phyloP scores from a whole-genome alignment of 163 green algal genomes.

The Scenedesmus sp. region DNA sequence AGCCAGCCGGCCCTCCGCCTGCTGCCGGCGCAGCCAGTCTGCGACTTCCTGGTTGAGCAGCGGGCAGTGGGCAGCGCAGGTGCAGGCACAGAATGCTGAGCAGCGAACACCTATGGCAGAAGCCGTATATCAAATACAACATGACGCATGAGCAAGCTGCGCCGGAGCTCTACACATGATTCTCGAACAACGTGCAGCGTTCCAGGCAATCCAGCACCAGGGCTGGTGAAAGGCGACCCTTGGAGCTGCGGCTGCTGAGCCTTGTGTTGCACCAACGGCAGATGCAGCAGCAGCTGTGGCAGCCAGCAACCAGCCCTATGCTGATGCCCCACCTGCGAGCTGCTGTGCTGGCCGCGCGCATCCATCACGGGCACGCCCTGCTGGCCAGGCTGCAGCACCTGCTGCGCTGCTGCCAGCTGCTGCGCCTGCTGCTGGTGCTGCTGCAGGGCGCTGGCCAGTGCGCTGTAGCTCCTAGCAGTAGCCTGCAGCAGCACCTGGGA shows the following conservation, averaged over 20 bases:
- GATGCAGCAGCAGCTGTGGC: not conserved
- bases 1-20: not conserved
- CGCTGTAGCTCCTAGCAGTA: not conserved
- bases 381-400: not conserved
- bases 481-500: not conserved
- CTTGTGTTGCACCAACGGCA: no score
- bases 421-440: not conserved
- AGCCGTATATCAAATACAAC: no score
- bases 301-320: not conserved
- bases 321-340: not conserved
- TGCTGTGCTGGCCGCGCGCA: not conserved
- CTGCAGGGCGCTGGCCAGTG: not conserved
- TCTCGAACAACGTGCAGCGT: no score
- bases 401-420: not conserved
- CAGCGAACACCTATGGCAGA: not conserved
- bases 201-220: no score
- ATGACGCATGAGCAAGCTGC: no score
- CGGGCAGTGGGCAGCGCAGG: no score
- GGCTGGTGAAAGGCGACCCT: no score
- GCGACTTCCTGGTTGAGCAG: not conserved
- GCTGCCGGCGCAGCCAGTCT: not conserved
- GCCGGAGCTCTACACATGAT: no score
- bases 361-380: not conserved
- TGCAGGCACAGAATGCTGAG: no score
- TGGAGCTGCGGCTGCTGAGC: no score